Base-by-base conservation (phyloP, 2,329 filamentous ascomycete species). In the Aplosporella prunicola region DNA sequence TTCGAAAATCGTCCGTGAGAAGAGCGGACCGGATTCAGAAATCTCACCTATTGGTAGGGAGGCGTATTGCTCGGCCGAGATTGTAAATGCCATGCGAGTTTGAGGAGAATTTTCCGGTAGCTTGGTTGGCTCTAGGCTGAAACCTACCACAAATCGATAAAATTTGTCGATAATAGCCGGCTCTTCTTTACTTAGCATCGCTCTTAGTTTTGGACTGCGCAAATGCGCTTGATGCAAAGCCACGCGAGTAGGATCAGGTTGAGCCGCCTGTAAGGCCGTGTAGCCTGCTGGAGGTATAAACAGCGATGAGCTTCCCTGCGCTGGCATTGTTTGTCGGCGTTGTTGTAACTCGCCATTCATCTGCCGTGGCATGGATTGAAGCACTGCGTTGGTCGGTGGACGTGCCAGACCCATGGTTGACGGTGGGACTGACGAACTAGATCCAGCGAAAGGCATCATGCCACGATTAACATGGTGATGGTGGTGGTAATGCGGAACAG, bases 211-310 rank as follows among this genome's bases (percentile, higher is more conserved):
- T 4, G 75, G 74, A 45, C 69, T 75, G 16, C 67, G 66, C 18
- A 78, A 58, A 48, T 74, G 63, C 29, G 69, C 67, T 53, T 78
- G 73, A 47, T 80, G 77, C 6, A 80, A 58, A n/a, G 66, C 68
- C 18, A 62, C 63, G 6, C 61, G 50, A 16, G 56, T 52, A 14
- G 72, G 66, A 40, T 68, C 58, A 4, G 69, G 63, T 16, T 58
- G 50, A 9, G 59, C 55, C 20, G 61, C 62, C 41, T 62, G 57
- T 3, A 60, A 43, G 16, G 57, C 58, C 23, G 39, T 32, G 13
- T 44, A 45, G 7, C 55, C 56, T 1, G 46, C 42, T 13, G 47
- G 55, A 29, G 66, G 67, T 20, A 71, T 51, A 5, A 58, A 32
- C 20, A 38, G 29, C 18, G n/a, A n/a, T n/a, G n/a, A n/a, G n/a